Evolutionary conservation across 148 eudicot genomes (phyloP), one percentile per base, ranked within the genome.

Genomic region (Camellia sinensis): DNA sequence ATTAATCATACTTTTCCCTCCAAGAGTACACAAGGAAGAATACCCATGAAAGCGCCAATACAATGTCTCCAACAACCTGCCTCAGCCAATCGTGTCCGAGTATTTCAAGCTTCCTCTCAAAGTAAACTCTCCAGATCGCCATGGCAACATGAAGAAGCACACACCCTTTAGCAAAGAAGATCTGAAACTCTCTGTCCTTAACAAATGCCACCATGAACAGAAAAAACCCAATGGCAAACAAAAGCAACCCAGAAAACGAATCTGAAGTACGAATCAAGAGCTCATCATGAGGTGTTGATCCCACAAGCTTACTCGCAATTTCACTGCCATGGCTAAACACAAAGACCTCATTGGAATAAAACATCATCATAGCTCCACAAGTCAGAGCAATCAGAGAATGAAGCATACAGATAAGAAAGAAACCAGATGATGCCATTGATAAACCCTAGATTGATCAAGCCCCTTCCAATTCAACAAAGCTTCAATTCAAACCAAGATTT

Each of bases 151-250:
- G 96, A 13, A 95, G 86, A 66, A 95, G 74, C 80, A 90, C 93
- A 80, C 97, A 93, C 7, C 98, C 98, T 76, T 84, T 91, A 5
- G 98, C 97, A 53, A 95, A 95, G 78, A 91, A 93, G 82, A 87
- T 79, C 64, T 95, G 97, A 80, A 95, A 95, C 61, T 87, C 82
- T 41, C 74, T 80, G 61, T 95, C 98, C 79, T 90, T 87, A 21
- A 95, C 91, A 77, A 95, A 95, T 56, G 98, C 92, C 76, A 93
- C 95, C 98, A 95, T 95, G 75, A 95, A 90, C 82, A 95, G 61
- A 40, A 95, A 86, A 64, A 95, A 86, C 44, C 98, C 98, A 82
- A 95, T 88, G 3, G 83, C 92, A 80, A 90, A 90, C 69, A 95
- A 74, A 78, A 93, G 97, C 84, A 95, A 81, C 66, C 98, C 98